Percentiles rank a stretch among this genome's conserved stretches.
Conservation (phyloP, 345 rosid species). For the Syzygium aqueum region DNA sequence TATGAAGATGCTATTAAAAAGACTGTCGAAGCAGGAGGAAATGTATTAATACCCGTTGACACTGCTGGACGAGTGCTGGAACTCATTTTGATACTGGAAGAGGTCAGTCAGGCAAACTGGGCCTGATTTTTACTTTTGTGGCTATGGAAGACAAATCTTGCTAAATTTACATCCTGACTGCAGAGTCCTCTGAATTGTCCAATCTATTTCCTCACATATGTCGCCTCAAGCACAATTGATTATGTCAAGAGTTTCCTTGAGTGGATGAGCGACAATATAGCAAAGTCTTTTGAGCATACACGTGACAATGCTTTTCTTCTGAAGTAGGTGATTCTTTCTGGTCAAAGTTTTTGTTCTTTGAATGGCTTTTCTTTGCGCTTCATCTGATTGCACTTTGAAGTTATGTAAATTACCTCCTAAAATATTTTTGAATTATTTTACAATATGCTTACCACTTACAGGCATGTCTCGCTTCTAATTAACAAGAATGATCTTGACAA, state of each 20-base stretch:
- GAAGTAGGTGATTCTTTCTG: conserved; percentile 35
- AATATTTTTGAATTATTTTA: background rate
- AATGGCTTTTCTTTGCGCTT: background rate
- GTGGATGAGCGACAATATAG: conserved; percentile 98
- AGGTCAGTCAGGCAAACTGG: conserved; percentile 32
- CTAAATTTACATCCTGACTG: conserved; percentile 61
- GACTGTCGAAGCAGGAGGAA: conserved; percentile 79
- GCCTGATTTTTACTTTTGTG: conserved; percentile 2
- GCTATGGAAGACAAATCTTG: conserved; percentile 10
- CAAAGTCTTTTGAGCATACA: conserved; percentile 93
- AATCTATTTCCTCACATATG: conserved; percentile 82
- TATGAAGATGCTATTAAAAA: conserved; percentile 47
- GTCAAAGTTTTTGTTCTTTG: background rate
- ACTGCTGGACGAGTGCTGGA: conserved; percentile 91
- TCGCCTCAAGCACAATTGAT: conserved; percentile 90
- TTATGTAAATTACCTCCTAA: background rate
- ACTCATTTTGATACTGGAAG: conserved; percentile 81
- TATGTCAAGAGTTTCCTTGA: conserved; percentile 97
- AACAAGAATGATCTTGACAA: conserved; percentile 87
- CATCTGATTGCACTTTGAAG: background rate
- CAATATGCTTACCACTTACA: conserved; percentile 21
- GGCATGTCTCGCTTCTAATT: conserved; percentile 73
- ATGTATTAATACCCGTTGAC: conserved; percentile 87
- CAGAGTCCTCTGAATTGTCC: conserved; percentile 63
- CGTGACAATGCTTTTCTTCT: conserved; percentile 96